Evolutionary conservation across 176 grass and related monocot genomes (phyloP).

Genomic region (Rhipidocladum racemiflorum): DNA sequence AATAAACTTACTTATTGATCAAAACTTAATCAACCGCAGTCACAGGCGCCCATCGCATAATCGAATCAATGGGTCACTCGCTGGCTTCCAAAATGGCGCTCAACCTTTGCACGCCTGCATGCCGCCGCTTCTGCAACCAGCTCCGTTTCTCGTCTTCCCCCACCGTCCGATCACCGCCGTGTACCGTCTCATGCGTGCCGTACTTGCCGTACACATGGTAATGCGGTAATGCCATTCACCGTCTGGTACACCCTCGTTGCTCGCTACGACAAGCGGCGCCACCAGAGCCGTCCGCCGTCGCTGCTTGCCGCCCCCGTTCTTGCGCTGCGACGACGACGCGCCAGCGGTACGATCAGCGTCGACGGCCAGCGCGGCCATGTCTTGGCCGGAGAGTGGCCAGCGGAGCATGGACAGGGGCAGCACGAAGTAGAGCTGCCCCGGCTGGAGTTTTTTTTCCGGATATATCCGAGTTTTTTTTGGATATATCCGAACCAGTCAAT

Average conservation of each 20-base stretch:
- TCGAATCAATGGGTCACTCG: neutral
- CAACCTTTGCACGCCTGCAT: neutral
- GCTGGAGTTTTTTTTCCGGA: too few relatives aligned
- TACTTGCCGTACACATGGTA: neutral
- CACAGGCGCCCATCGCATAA: neutral
- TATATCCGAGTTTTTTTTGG: too few relatives aligned
- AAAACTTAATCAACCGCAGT: neutral
- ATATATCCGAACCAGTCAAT: too few relatives aligned
- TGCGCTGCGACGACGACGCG: neutral
- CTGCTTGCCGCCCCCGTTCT: neutral
- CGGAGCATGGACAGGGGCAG: conserved; percentile 45
- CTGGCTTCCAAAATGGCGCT: conserved; percentile 19
- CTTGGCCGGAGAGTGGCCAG: conserved; percentile 15
- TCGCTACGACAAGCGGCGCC: neutral
- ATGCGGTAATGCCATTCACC: neutral
- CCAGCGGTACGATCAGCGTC: too few relatives aligned
- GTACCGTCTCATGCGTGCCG: neutral
- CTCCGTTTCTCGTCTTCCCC: neutral
- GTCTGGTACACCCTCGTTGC: neutral
- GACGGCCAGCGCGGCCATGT: conserved; percentile 73
- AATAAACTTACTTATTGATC: neutral
- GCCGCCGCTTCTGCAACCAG: neutral
- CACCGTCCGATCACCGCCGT: neutral
- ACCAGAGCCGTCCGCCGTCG: neutral
- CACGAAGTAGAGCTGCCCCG: conserved; percentile 68